Percentiles rank a stretch among this genome's conserved stretches.
Evolutionary conservation across 768 basidiomycete genomes (phyloP).

Genomic region (Pisolithus orientalis): DNA sequence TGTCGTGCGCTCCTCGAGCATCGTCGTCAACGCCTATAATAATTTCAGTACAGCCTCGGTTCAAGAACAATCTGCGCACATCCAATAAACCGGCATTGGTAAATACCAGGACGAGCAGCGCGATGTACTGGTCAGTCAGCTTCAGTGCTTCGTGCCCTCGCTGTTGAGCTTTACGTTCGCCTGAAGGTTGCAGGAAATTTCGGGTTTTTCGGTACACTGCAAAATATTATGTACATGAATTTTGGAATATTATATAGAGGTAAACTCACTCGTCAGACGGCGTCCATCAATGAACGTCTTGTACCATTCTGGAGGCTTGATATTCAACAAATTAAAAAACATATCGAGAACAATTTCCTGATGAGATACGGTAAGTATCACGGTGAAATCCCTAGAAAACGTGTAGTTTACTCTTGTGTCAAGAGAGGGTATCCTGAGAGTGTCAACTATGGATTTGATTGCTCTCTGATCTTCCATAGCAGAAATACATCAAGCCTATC

Average conservation of each 20-base stretch:
- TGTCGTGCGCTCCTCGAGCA: slow-evolving; percentile 76
- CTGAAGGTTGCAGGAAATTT: slow-evolving; percentile 24
- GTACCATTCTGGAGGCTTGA: slow-evolving; percentile 90
- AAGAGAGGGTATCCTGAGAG: slow-evolving; percentile 81
- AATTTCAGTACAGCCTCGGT: slow-evolving; percentile 2
- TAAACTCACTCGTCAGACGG: slow-evolving; percentile 71
- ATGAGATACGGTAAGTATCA: slow-evolving; percentile 7
- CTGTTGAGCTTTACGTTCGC: slow-evolving; percentile 39
- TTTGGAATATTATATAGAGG: not conserved
- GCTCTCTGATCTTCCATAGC: slow-evolving; percentile 85
- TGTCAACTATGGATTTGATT: slow-evolving; percentile 78
- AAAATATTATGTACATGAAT: not conserved
- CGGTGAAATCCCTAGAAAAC: not conserved
- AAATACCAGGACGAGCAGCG: slow-evolving; percentile 76
- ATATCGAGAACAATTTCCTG: slow-evolving; percentile 92
- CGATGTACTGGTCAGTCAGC: slow-evolving; percentile 89
- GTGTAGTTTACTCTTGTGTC: slow-evolving; percentile 60
- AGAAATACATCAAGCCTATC: slow-evolving; percentile 86
- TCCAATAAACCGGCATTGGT: slow-evolving; percentile 85
- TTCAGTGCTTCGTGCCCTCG: slow-evolving; percentile 55
- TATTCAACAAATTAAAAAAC: slow-evolving; percentile 89
- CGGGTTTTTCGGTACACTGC: slow-evolving; percentile 63
- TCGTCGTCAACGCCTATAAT: slow-evolving; percentile 68
- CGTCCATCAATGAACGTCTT: slow-evolving; percentile 87
- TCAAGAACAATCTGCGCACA: slow-evolving; percentile 37